Base-by-base conservation (phyloP, 2,329 filamentous ascomycete genomes). In the Nectriaceae sp. region DNA sequence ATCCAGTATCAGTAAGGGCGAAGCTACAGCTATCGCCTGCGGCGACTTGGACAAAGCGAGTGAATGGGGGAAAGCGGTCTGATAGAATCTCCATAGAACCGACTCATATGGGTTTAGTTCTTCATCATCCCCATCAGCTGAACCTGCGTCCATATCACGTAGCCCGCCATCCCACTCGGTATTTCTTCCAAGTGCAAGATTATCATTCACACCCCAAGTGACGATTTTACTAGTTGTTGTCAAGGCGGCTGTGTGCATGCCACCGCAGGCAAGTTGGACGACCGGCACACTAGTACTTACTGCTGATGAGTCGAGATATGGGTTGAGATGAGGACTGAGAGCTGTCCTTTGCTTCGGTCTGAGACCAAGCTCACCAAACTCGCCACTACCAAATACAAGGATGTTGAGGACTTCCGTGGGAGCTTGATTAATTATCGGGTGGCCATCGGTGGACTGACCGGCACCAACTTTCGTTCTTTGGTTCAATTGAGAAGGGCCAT, bases 121-220 rank as follows among this genome's bases (percentile, higher is more conserved):
- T n/a, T n/a, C n/a, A n/a, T n/a, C n/a, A n/a, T n/a, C n/a, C n/a
- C n/a, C n/a, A n/a, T n/a, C n/a, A n/a, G n/a, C n/a, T n/a, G n/a
- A n/a, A n/a, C n/a, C n/a, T 15, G 74, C 75, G n/a, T 77, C 76
- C n/a, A 71, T 67, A 41, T 80, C 76, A 40, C 78, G 73, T 31
- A 74, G 63, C 21, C 79, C 81, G 31, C 83, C 83, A 3, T 83
- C 77, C 74, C 82, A 84, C 4, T 74, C 70, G 76, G 46, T 89
- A 59, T 86, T 78, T 62, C 89, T 79, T 35, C 88, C 89, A 36
- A 92, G 77, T 2, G 88, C 87, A 53, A 85, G 83, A 60, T 89
- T 82, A 65, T 92, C 88, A 66, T 92, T 91, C 56, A 90, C 87
- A 50, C 88, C 89, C 89, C 88, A 93, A 18, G 87, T 89, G 37